phyloP scores from a whole-genome alignment of 306 rosid species.

The Ormosia semicastrata region DNA sequence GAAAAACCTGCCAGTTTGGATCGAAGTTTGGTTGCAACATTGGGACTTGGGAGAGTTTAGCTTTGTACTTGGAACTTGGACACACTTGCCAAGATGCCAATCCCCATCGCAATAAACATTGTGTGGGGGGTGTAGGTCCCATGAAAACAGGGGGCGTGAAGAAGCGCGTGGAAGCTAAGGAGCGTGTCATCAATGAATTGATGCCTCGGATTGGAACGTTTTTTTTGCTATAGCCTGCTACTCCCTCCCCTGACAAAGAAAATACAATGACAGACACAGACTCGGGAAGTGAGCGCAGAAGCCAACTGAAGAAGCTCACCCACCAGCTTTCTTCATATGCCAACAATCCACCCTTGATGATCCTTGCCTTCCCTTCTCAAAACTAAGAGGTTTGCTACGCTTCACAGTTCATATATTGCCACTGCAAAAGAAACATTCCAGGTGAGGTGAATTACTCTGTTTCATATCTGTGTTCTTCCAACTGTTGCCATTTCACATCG shows the following conservation, averaged over 20 bases:
- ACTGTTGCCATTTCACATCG: background rate
- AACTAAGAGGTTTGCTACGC: conserved; percentile 33
- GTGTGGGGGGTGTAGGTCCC: background rate
- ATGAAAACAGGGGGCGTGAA: background rate
- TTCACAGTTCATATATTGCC: background rate
- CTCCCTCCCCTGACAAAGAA: conserved; percentile 33
- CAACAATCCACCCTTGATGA: background rate
- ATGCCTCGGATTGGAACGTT: background rate
- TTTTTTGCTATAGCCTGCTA: background rate
- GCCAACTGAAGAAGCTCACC: background rate
- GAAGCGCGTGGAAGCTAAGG: background rate
- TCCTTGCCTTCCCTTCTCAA: background rate
- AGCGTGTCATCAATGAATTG: background rate
- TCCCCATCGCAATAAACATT: background rate
- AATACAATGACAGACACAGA: conserved; percentile 18
- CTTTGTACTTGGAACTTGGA: background rate
- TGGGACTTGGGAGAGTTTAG: background rate
- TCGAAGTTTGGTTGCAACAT: background rate
- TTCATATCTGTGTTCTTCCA: background rate
- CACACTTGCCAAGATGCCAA: background rate
- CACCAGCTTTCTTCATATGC: background rate
- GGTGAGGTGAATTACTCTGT: background rate
- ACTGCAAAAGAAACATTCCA: background rate
- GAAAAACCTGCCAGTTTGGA: background rate
- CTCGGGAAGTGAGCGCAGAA: conserved; percentile 53